Conservation (phyloP, 257 asterid genomes). For the Osmanthus fragrans region DNA sequence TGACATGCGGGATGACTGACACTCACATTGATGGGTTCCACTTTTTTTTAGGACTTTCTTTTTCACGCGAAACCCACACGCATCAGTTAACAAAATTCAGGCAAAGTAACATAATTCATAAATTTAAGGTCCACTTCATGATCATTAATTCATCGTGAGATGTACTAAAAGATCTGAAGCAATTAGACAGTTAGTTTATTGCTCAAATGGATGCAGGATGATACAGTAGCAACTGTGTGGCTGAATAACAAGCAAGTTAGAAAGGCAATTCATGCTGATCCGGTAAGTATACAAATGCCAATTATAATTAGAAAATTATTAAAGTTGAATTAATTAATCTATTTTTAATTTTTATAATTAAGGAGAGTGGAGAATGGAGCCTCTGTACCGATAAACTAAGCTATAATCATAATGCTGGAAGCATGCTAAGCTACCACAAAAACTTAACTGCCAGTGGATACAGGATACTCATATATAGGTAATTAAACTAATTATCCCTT, state of each 20-base stretch:
- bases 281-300: conserved; percentile 22
- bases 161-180: no score
- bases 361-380: conserved; percentile 53
- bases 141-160: no score
- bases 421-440: conserved; percentile 58
- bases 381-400: conserved; percentile 22
- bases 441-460: conserved; percentile 46
- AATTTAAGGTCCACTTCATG: no score
- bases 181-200: no score
- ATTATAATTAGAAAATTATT: not conserved
- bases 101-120: no score
- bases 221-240: conserved; percentile 47
- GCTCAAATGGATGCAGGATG: conserved; percentile 32
- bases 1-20: no score
- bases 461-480: conserved; percentile 56
- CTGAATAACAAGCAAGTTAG: conserved; percentile 48
- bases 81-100: no score
- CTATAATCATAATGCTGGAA: conserved; percentile 45
- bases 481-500: not conserved
- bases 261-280: conserved; percentile 51
- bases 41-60: no score
- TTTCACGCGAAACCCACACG: no score
- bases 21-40: no score
- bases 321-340: not conserved
- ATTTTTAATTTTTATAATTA: not conserved